Percentiles rank a stretch among this genome's conserved stretches.
Evolutionary conservation across 2,329 filamentous ascomycete genomes (phyloP).

Genomic region (Colletotrichum lini): DNA sequence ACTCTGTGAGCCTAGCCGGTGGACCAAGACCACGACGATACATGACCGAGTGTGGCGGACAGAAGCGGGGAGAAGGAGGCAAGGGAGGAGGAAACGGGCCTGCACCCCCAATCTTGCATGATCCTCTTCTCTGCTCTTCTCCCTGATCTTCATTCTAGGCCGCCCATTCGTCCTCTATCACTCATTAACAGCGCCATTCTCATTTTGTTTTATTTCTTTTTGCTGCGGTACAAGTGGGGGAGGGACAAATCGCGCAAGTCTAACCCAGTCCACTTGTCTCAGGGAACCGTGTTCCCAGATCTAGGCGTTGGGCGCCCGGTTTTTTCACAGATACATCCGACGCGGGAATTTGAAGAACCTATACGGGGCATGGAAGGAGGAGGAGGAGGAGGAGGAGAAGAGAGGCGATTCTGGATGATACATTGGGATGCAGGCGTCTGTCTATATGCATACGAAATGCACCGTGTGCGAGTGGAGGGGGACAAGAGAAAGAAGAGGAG

Average conservation of each 20-base stretch:
- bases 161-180: background rate
- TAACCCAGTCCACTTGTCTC: conserved; percentile 2
- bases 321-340: conserved; percentile 1
- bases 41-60: background rate
- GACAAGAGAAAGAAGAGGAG: background rate
- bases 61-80: background rate
- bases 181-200: background rate
- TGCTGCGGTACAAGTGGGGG: background rate
- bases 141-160: background rate
- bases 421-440: background rate
- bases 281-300: conserved; percentile 16
- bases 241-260: background rate
- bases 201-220: no score
- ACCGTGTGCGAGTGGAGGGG: conserved; percentile 4
- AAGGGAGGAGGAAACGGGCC: background rate
- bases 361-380: background rate
- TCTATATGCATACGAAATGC: background rate
- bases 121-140: background rate
- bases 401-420: background rate
- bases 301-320: background rate
- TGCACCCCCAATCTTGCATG: background rate
- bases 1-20: background rate
- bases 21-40: background rate
- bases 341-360: background rate
- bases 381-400: no score